Evolutionary conservation across 225 moss, liverwort and hornwort genomes (phyloP), one percentile per base, ranked within the genome.

Genomic region (Antitrichia curtipendula): DNA sequence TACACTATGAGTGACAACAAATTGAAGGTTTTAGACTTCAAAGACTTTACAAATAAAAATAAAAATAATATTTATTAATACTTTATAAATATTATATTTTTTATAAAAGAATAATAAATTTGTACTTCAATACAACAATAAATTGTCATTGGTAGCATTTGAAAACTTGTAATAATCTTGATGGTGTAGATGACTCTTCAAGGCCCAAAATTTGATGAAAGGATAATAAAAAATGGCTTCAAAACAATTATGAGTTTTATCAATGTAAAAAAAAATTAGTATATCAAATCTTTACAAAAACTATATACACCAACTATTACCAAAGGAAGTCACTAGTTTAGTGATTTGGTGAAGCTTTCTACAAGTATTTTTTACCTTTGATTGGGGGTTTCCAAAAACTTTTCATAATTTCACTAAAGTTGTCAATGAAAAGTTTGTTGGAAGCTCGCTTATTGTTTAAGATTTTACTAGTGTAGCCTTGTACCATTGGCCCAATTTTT

Each of bases 1-100:
- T n/a, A n/a, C 0, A 1, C n/a, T 22, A 10, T 1, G 0, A n/a
- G 7, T 65, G n/a, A 22, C 22, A 66, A 40, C 3, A 69, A 40
- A 69, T 40, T 23, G 2, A 6, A 68, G 13, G 23, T 36, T 23
- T 68, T 38, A 12, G 22, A 38, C 12, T 12, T n/a, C 38, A 2
- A 66, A 66, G n/a, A 66, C 22, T n/a, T 66, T n/a, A 13, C 7
- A 23, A 36, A 36, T 14, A 15, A 32, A 61, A 3, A 7, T 32
- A 31, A 8, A 7, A 14, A 18, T 1, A 16, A 9, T 17, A n/a
- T n/a, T n/a, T 6, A 1, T 34, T 65, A 10, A 36, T 65, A 6
- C 10, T 20, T 65, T 34, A 4, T 2, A 34, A 32, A 8, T 1
- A 45, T 61, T 61, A 16, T 5, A 38, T 8, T 24, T 70, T 70